These are phyloP conservation scores for Myrmaecium sp. DNA, from an alignment of 2,329 filamentous ascomycete genomes.

Conservation along the genomic window DNA sequence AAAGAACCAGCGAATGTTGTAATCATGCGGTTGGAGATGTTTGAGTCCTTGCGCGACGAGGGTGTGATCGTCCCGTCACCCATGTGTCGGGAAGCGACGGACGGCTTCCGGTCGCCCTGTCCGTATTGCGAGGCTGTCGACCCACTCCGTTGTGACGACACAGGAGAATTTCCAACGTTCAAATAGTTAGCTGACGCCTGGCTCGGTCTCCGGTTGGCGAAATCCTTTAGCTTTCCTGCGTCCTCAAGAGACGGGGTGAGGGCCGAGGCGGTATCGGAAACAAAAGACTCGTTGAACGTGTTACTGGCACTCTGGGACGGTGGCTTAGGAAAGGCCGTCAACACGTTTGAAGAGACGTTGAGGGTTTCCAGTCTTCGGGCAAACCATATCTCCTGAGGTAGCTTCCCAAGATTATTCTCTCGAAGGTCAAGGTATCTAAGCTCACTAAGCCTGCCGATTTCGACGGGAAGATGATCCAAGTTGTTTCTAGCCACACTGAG, in stretches of 20 bases:
- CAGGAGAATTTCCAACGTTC: constrained; percentile 59
- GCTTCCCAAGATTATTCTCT: constrained; percentile 78
- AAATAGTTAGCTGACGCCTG: constrained; percentile 64
- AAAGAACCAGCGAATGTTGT: constrained; percentile 82
- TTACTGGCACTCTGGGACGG: constrained; percentile 1
- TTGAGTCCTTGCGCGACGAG: constrained; percentile 69
- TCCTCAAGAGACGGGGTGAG: constrained; percentile 61
- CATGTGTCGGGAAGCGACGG: constrained; percentile 53
- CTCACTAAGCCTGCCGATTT: constrained; percentile 76
- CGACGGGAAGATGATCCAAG: constrained; percentile 63
- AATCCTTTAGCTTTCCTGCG: constrained; percentile 46
- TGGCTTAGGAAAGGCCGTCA: constrained; percentile 81
- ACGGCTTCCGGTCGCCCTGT: constrained; percentile 69
- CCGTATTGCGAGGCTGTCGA: constrained; percentile 71
- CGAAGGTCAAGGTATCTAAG: constrained; percentile 74
- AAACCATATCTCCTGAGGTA: constrained; percentile 94
- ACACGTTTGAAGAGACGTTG: constrained; percentile 87
- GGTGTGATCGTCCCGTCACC: constrained; percentile 42
- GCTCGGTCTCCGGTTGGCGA: constrained; percentile 57
- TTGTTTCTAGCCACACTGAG: constrained; percentile 91
- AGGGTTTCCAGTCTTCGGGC: constrained; percentile 78
- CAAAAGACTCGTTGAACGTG: no score
- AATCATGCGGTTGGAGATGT: constrained; percentile 58
- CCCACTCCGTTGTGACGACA: constrained; percentile 49
- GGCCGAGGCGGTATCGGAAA: constrained; percentile 12